Evolutionary conservation across 164 flowering plant species (phyloP).

Genomic region (Houttuynia cordata): DNA sequence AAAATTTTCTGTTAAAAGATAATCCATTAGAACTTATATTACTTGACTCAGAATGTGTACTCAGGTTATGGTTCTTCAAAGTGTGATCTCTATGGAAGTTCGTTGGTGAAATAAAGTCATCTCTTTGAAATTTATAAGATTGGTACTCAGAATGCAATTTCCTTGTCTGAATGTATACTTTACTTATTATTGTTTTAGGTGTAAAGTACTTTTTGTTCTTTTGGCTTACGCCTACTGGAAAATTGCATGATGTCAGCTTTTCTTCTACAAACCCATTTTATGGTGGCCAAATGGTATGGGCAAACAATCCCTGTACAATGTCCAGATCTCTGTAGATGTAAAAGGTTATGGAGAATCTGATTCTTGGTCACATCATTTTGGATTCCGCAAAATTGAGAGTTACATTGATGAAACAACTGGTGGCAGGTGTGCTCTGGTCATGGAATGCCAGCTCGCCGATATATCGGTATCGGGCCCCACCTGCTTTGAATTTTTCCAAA

Average conservation of each 20-base stretch:
- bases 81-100: too few relatives aligned
- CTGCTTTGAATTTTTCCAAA: too few relatives aligned
- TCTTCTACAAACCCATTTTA: conserved; percentile 88
- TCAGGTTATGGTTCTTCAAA: too few relatives aligned
- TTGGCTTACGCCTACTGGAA: conserved; percentile 2
- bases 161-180: conserved; percentile 1
- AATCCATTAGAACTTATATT: too few relatives aligned
- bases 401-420: conserved; percentile 71
- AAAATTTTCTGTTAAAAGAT: too few relatives aligned
- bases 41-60: too few relatives aligned
- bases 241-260: conserved; percentile 46
- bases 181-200: too few relatives aligned
- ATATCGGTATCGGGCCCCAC: too few relatives aligned
- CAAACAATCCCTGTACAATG: conserved; percentile 73
- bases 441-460: too few relatives aligned
- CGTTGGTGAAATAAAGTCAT: too few relatives aligned
- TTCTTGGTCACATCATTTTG: conserved; percentile 68
- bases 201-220: conserved; percentile 3
- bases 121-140: too few relatives aligned
- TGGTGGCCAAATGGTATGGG: conserved; percentile 99
- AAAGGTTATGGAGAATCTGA: conserved; percentile 84
- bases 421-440: conserved; percentile 60
- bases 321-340: conserved; percentile 59
- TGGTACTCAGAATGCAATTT: neutral
- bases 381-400: conserved; percentile 91